A percentile compares a stretch with the other conserved stretches of the same genome.
Evolutionary conservation across 2,329 filamentous ascomycete genomes (phyloP).

Genomic region (Pezicula radicicola): DNA sequence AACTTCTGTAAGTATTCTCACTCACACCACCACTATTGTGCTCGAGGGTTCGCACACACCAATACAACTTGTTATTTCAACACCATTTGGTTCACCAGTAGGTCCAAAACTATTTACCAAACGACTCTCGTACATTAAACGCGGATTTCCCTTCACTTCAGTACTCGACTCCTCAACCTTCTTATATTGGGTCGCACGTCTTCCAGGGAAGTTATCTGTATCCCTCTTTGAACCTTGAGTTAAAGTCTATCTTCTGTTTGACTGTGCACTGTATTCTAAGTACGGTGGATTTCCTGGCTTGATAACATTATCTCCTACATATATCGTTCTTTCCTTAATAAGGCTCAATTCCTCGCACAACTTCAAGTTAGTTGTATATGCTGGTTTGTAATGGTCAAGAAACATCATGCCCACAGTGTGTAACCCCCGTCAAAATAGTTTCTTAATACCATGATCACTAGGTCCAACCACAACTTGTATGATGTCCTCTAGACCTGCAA

Average conservation of each 20-base stretch:
- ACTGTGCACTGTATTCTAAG: slow-evolving; percentile 63
- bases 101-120: slow-evolving; percentile 65
- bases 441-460: slow-evolving; percentile 61
- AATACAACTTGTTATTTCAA: slow-evolving; percentile 63
- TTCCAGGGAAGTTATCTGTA: slow-evolving; percentile 27
- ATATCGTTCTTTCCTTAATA: slow-evolving; percentile 57
- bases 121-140: slow-evolving; percentile 62
- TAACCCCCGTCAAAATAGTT: slow-evolving; percentile 43
- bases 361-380: slow-evolving; percentile 72
- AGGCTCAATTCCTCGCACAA: slow-evolving; percentile 70
- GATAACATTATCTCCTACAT: slow-evolving; percentile 70
- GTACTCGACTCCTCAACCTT: slow-evolving; percentile 36
- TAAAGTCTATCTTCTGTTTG: slow-evolving; percentile 52
- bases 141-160: slow-evolving; percentile 54
- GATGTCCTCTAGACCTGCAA: slow-evolving; percentile 69
- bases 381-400: slow-evolving; percentile 77
- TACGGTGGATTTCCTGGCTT: slow-evolving; percentile 70
- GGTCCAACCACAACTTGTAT: slow-evolving; percentile 70
- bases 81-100: slow-evolving; percentile 57
- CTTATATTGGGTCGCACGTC: slow-evolving; percentile 19
- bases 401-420: slow-evolving; percentile 42
- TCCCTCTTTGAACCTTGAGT: slow-evolving; percentile 45
- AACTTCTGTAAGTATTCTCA: too few relatives aligned
- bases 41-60: slow-evolving; percentile 32
- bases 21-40: too few relatives aligned